Conservation (phyloP, 2,329 filamentous ascomycete species). For the Clonostachys rosea region DNA sequence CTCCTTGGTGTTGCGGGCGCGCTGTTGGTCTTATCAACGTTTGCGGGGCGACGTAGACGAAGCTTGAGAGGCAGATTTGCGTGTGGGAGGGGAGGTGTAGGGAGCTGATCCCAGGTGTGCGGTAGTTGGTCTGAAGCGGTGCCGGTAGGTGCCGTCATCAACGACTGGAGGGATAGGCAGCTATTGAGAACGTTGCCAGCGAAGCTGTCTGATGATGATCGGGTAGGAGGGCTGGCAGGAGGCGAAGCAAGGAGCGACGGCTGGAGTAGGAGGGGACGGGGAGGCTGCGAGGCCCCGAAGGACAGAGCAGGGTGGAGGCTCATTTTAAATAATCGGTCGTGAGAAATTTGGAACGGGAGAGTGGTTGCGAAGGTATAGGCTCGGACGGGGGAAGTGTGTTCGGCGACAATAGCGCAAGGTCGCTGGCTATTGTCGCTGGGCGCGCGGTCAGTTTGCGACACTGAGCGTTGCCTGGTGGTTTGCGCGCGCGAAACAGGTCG, state of each 20-base stretch:
- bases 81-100: slow-evolving; percentile 20
- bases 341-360: too few relatives aligned
- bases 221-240: slow-evolving; percentile 52
- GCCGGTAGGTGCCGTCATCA: slow-evolving; percentile 15
- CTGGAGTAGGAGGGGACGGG: slow-evolving; percentile 50
- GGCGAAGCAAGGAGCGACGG: slow-evolving; percentile 29
- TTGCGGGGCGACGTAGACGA: slow-evolving; percentile 38
- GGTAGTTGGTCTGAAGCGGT: too few relatives aligned
- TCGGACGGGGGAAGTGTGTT: slow-evolving; percentile 49
- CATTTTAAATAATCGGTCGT: too few relatives aligned
- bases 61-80: slow-evolving; percentile 47
- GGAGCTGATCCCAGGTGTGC: too few relatives aligned
- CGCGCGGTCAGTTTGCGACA: too few relatives aligned
- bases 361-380: slow-evolving; percentile 17
- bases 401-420: slow-evolving; percentile 2
- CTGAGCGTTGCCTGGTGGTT: too few relatives aligned
- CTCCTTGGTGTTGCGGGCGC: slow-evolving; percentile 31
- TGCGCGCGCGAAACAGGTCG: too few relatives aligned
- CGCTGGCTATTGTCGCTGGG: neutral
- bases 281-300: slow-evolving; percentile 49
- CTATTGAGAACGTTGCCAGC: slow-evolving; percentile 25
- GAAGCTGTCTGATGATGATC: slow-evolving; percentile 20
- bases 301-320: slow-evolving; percentile 7
- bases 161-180: slow-evolving; percentile 21
- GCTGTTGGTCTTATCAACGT: slow-evolving; percentile 13